A percentile compares a stretch with the other conserved stretches of the same genome.
Conservation (phyloP, 305 asterid species). For the Nicotiana rustica region DNA sequence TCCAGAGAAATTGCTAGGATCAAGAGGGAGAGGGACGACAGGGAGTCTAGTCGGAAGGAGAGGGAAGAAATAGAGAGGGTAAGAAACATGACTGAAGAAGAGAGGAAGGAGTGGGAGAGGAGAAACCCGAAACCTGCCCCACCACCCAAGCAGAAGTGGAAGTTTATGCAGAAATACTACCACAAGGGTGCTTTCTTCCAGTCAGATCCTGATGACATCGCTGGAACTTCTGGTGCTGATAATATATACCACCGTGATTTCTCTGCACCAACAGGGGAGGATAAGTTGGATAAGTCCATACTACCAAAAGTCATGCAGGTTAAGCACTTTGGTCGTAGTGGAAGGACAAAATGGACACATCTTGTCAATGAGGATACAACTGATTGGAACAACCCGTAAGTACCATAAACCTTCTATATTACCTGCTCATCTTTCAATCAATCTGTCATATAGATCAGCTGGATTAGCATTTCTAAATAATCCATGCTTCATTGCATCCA, state of each 20-base stretch:
- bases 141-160: constrained; percentile 71
- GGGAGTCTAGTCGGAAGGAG: constrained; percentile 84
- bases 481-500: not conserved
- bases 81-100: constrained; percentile 96
- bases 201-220: constrained; percentile 64
- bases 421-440: not conserved
- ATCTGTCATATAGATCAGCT: not conserved
- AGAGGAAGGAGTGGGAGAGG: constrained; percentile 98
- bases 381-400: constrained; percentile 97
- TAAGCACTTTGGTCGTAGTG: constrained; percentile 98
- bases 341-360: constrained; percentile 98
- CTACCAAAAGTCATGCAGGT: constrained; percentile 99
- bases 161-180: constrained; percentile 95
- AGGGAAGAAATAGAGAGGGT: constrained; percentile 92
- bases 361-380: constrained; percentile 97
- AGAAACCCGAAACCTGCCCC: constrained; percentile 74
- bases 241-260: constrained; percentile 71
- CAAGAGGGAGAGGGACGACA: constrained; percentile 90
- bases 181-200: constrained; percentile 98
- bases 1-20: constrained; percentile 90
- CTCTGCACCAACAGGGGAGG: constrained; percentile 91
- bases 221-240: constrained; percentile 75
- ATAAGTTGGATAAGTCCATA: constrained; percentile 87
- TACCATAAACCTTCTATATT: constrained; percentile 31
- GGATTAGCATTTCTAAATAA: not conserved